These are phyloP conservation scores for Aurifilum marmelostoma DNA, from an alignment of 2,329 filamentous ascomycete genomes.

Conservation along the genomic window DNA sequence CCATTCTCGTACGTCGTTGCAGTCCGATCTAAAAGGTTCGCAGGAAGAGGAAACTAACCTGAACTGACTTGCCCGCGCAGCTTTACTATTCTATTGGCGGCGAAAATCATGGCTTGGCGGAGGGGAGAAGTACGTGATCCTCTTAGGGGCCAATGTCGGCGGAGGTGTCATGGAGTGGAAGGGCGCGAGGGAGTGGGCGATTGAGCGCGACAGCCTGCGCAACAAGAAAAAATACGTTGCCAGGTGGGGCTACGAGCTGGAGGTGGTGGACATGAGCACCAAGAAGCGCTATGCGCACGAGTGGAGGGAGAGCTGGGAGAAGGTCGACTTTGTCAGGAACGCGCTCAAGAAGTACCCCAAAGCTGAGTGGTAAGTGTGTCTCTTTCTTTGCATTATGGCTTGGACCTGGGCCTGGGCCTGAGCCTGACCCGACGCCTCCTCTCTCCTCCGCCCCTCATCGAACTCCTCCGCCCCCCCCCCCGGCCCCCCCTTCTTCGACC, in stretches of 20 bases:
- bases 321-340: slow-evolving; percentile 90
- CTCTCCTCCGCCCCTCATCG: slow-evolving; percentile 24
- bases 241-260: slow-evolving; percentile 91
- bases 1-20: slow-evolving; percentile 66
- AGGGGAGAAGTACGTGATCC: slow-evolving; percentile 89
- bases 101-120: slow-evolving; percentile 75
- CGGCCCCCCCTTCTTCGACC: too few species aligned
- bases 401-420: not conserved
- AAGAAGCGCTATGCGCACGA: slow-evolving; percentile 99
- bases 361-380: slow-evolving; percentile 80
- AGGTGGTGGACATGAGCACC: slow-evolving; percentile 97
- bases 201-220: slow-evolving; percentile 91
- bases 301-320: slow-evolving; percentile 99
- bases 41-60: not conserved
- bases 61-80: slow-evolving; percentile 42
- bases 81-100: slow-evolving; percentile 66
- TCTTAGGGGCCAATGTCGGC: slow-evolving; percentile 90
- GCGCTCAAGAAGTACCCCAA: slow-evolving; percentile 91
- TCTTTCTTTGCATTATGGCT: not conserved
- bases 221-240: slow-evolving; percentile 91
- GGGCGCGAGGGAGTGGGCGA: slow-evolving; percentile 94
- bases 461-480: too few species aligned
- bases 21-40: too few species aligned
- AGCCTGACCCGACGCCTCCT: slow-evolving; percentile 28
- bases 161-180: slow-evolving; percentile 99